A percentile compares a stretch with the other conserved stretches of the same genome.
phyloP scores from a whole-genome alignment of 805 yeast species.

The Metschnikowia bowlesiae region DNA sequence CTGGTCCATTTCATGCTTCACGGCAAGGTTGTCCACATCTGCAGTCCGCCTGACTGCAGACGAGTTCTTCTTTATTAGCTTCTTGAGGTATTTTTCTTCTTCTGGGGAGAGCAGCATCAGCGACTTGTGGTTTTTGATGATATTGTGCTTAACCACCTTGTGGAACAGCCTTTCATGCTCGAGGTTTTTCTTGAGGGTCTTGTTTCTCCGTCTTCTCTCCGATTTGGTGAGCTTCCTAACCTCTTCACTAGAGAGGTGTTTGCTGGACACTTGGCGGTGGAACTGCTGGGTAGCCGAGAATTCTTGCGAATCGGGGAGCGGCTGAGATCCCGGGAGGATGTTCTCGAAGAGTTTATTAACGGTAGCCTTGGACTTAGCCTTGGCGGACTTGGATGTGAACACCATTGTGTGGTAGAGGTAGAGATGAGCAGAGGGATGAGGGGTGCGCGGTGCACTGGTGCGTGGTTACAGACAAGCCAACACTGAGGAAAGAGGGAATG shows the following conservation, averaged over 20 bases:
- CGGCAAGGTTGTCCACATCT: conserved; percentile 29
- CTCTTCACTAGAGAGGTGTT: conserved; percentile 16
- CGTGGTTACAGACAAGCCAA: no score
- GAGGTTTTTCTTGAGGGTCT: conserved; percentile 24
- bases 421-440: conserved; percentile 1
- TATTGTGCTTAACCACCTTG: conserved; percentile 35
- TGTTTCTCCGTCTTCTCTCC: conserved; percentile 20
- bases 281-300: conserved; percentile 15
- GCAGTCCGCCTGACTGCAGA: conserved; percentile 25
- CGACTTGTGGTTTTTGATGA: conserved; percentile 31
- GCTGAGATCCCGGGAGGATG: conserved; percentile 18
- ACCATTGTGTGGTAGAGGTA: conserved; percentile 13
- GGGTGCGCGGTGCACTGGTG: conserved; percentile 6
- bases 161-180: conserved; percentile 30
- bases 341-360: conserved; percentile 23
- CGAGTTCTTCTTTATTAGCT: conserved; percentile 35
- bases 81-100: conserved; percentile 36
- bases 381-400: conserved; percentile 18
- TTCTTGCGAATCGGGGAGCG: conserved; percentile 4
- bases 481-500: no score
- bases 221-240: conserved; percentile 16
- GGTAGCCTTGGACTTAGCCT: conserved; percentile 21
- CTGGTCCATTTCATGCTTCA: conserved; percentile 28
- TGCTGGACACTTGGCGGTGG: conserved; percentile 14
- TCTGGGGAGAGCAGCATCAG: conserved; percentile 24